Evolutionary conservation across 2,329 filamentous ascomycete genomes (phyloP), one percentile per base, ranked within the genome.

Genomic region (Sclerotinia sclerotiorum): DNA sequence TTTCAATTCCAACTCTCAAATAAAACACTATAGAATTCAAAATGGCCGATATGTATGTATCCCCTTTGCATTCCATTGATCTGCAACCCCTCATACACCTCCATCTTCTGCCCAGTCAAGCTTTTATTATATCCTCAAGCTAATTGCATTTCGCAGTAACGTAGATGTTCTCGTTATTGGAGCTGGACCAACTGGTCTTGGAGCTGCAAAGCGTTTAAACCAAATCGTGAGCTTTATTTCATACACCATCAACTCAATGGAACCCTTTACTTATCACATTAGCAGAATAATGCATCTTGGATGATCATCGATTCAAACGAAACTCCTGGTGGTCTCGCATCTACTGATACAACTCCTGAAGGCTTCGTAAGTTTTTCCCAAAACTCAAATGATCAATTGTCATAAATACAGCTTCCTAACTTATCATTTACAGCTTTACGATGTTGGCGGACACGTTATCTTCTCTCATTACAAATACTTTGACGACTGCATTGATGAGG

Each of bases 161-260:
- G 93, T 98, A 80, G 95, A 99, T 83, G 91, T 99, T 76, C 92
- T 99, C 79, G 89, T 99, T 81, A 97, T 98, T 84, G 95, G 95
- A 79, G 94, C 94, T 82, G 95, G 95, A 79, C 95, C 95, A 77
- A 98, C 95, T 78, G 95, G 95, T 82, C 88, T 98, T 76, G 95
- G 95, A 85, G 95, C 95, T 80, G 95, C 95, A 77, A 99, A 99
- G 86, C 92, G 95, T 80, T 88, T 99, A 74, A 91, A 98, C 82
- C 95, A 99, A 83, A 89, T 97, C 79, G 95, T 98, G 69, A 72
- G 72, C 67, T 68, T 71, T 17, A 66, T n/a, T 52, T 64, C 42
- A 32, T 55, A 67, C 69, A 73, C 72, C 70, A 73, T 68, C 62
- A 55, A 56, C 68, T 49, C 10, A 13, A 56, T 51, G 13, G 32